Evolutionary conservation across 2,329 filamentous ascomycete genomes (phyloP).

Genomic region (Ophiosphaerella narmari): DNA sequence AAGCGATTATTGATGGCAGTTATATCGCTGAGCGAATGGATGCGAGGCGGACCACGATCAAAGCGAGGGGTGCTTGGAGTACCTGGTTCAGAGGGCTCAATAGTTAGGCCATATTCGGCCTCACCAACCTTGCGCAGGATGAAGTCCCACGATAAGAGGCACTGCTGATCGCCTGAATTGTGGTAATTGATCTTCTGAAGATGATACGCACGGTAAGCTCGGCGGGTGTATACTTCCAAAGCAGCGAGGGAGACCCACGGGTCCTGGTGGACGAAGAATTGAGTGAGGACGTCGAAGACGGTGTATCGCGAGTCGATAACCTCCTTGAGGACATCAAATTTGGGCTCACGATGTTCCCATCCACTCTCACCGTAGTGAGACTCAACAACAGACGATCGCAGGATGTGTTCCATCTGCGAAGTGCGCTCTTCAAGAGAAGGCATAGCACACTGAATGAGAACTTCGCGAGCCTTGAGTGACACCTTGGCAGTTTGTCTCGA

Average conservation of each 20-base stretch:
- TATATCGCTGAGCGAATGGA: constrained; percentile 96
- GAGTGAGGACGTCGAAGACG: constrained; percentile 91
- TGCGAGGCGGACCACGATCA: constrained; percentile 66
- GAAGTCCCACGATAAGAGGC: constrained; percentile 92
- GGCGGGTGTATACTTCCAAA: constrained; percentile 93
- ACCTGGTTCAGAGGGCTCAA: constrained; percentile 80
- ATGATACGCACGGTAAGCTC: constrained; percentile 94
- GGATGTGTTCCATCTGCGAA: constrained; percentile 97
- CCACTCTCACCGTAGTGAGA: constrained; percentile 97
- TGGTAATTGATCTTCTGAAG: constrained; percentile 89
- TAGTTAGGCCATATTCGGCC: constrained; percentile 82
- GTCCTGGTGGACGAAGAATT: constrained; percentile 94
- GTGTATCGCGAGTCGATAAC: constrained; percentile 99
- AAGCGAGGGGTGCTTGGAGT: constrained; percentile 70
- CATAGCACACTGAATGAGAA: constrained; percentile 95
- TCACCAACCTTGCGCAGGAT: constrained; percentile 90
- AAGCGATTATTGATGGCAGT: constrained; percentile 78
- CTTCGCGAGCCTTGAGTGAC: constrained; percentile 92
- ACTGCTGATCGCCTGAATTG: constrained; percentile 74
- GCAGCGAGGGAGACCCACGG: constrained; percentile 93
- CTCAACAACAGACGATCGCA: constrained; percentile 92
- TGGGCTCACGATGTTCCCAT: constrained; percentile 93
- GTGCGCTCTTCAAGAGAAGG: constrained; percentile 95
- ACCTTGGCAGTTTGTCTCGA: constrained; percentile 89
- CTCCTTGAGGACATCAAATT: constrained; percentile 89